Evolutionary conservation across 495 filamentous ascomycete species (phyloP).

Genomic region (Aspergillus incahuasiensis): DNA sequence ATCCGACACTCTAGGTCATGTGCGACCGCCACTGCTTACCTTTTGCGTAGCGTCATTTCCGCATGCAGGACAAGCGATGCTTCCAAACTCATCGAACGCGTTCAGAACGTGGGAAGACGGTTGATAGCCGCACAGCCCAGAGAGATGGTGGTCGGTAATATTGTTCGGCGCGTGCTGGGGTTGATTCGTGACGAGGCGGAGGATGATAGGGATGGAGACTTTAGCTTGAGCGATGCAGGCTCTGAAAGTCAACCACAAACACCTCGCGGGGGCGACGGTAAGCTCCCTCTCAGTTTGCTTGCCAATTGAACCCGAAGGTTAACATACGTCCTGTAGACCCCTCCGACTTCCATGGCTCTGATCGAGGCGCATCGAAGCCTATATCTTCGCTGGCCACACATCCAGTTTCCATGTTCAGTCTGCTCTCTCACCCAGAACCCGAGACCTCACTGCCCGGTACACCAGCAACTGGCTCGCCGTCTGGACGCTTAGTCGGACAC

Average conservation of each 20-base stretch:
- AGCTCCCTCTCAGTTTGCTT: slow-evolving; percentile 10
- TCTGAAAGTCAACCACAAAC: slow-evolving; percentile 48
- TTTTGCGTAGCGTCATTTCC: slow-evolving; percentile 78
- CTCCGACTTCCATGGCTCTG: slow-evolving; percentile 36
- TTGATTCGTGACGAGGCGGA: slow-evolving; percentile 87
- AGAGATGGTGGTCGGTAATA: slow-evolving; percentile 89
- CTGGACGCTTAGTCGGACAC: slow-evolving; percentile 31
- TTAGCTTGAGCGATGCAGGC: slow-evolving; percentile 47
- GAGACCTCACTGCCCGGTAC: slow-evolving; percentile 43
- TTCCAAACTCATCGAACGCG: slow-evolving; percentile 67
- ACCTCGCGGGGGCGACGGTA: slow-evolving; percentile 37
- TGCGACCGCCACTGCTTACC: slow-evolving; percentile 82
- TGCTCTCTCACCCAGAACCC: slow-evolving; percentile 60
- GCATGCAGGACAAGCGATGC: slow-evolving; percentile 63
- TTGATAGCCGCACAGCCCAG: slow-evolving; percentile 77
- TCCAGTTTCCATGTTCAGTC: slow-evolving; percentile 74
- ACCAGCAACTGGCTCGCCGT: slow-evolving; percentile 39
- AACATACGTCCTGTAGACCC: slow-evolving; percentile 21
- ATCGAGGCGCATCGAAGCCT: slow-evolving; percentile 45
- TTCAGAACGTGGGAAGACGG: slow-evolving; percentile 68
- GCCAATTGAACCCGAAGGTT: background rate
- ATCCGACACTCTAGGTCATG: slow-evolving; percentile 82
- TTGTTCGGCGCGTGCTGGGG: slow-evolving; percentile 82
- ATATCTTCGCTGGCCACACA: slow-evolving; percentile 51
- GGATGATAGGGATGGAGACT: slow-evolving; percentile 69